These are phyloP conservation scores for Shiraia bambusicola DNA, from an alignment of 2,329 filamentous ascomycete species.

Conservation along the genomic window DNA sequence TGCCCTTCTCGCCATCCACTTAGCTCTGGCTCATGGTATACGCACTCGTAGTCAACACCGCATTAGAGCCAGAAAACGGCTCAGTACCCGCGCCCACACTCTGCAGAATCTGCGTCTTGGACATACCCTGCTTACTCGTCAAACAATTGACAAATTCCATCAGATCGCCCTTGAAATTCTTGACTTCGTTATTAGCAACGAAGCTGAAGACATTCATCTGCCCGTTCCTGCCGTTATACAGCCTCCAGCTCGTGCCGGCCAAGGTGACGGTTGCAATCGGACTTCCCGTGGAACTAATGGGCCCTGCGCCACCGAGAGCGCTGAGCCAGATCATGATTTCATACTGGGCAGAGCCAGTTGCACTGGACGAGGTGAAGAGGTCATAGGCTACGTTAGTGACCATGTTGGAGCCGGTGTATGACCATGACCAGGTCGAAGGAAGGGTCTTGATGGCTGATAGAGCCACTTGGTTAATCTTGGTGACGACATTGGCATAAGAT, in stretches of 20 bases:
- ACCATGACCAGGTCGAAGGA: constrained; percentile 50
- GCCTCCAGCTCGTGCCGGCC: constrained; percentile 56
- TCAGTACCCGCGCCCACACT: constrained; percentile 59
- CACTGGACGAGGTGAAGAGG: constrained; percentile 58
- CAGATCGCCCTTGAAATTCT: constrained; percentile 59
- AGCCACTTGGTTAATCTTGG: constrained; percentile 35
- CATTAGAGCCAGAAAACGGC: constrained; percentile 55
- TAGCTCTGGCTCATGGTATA: constrained; percentile 41
- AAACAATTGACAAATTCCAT: constrained; percentile 61
- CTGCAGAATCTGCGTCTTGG: constrained; percentile 55
- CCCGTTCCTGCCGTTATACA: constrained; percentile 64
- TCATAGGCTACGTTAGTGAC: constrained; percentile 64
- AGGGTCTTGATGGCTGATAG: constrained; percentile 46
- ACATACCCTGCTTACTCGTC: constrained; percentile 50
- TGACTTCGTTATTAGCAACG: constrained; percentile 52
- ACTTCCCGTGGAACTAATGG: constrained; percentile 59
- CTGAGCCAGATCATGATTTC: constrained; percentile 69
- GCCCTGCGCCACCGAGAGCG: constrained; percentile 58
- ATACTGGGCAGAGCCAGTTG: constrained; percentile 53
- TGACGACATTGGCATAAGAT: constrained; percentile 48
- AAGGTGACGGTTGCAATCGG: constrained; percentile 58
- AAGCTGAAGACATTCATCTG: constrained; percentile 63
- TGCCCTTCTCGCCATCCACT: background rate
- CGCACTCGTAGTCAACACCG: constrained; percentile 46
- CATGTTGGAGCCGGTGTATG: constrained; percentile 52